Evolutionary conservation across 2,329 filamentous ascomycete genomes (phyloP), one percentile per base, ranked within the genome.

Genomic region (Alternaria ventricosa): DNA sequence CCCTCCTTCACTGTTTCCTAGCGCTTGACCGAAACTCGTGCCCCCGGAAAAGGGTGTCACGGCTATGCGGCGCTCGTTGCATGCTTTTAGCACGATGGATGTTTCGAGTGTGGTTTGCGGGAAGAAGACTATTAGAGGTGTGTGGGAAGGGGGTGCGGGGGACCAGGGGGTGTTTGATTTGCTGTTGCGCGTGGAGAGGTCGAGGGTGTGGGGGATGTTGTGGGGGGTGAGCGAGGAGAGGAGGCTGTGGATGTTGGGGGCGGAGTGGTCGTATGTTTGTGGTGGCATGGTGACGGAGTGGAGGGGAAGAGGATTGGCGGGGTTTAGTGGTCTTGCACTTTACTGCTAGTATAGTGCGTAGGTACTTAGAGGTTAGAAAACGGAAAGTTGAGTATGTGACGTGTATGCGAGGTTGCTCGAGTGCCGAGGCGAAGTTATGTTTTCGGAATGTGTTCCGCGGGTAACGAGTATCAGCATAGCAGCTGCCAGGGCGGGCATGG

Each of bases 11-110:
- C 92, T 96, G 2, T 93, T 87, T 1, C 92, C 88, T 78, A 92
- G 95, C 78, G 97, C 92, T 3, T 94, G 94, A 78, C 97, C 94
- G 23, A 97, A 84, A 72, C 90, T 93, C 9, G 94, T 97, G 28
- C 94, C 94, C 27, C 94, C 94, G 55, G 90, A 92, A 81, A 92
- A 96, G 0, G 89, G 90, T 1, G 92, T 94, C n/a, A 97, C 92
- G 5, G 94, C 93, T 66, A 97, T 93, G 50, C 85, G 84, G 28
- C 93, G 85, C 71, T 82, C 79, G 78, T 96, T 91, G 82, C 94
- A 97, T 60, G 96, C 84, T 82, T 94, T 93, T 87, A 96, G 92
- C 57, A 97, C 87, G 61, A 85, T 81, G 2, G 91, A 90, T 1
- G 96, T 93, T 70, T 97, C 90, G 66, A 93, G 90, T 0, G 94